These are phyloP conservation scores for Gossypium schwendimanii DNA, from an alignment of 441 rosid genomes.

Conservation along the genomic window DNA sequence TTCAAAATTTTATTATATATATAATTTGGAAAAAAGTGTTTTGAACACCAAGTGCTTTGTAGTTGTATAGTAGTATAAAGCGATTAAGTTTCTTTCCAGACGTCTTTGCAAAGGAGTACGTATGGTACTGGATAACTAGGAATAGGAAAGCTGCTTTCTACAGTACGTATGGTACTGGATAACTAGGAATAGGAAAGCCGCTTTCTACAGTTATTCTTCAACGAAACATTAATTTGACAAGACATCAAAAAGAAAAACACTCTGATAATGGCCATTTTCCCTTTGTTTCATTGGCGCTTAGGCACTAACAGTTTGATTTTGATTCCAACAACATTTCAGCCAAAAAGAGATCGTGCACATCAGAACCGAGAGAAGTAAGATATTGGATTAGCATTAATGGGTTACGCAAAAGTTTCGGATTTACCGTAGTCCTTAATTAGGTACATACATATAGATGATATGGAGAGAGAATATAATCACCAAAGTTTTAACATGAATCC, in stretches of 20 bases:
- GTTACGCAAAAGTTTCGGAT: not conserved
- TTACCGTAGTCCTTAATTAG: not conserved
- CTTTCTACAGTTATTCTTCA: not conserved
- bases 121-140: not conserved
- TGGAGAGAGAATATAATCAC: too few relatives aligned
- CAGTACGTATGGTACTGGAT: not conserved
- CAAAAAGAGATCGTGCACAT: not conserved
- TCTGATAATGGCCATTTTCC: constrained; percentile 1
- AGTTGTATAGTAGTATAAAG: not conserved
- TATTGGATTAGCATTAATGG: not conserved
- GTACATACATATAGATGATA: too few relatives aligned
- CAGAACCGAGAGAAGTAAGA: not conserved
- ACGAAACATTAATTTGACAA: not conserved
- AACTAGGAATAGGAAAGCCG: constrained; percentile 5
- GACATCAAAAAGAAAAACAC: not conserved
- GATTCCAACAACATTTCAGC: not conserved
- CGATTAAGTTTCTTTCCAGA: not conserved
- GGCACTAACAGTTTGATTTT: not conserved
- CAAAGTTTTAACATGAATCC: not conserved
- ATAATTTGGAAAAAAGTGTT: not conserved
- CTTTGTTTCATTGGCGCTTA: constrained; percentile 3
- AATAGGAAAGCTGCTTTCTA: constrained; percentile 1
- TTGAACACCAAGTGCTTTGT: not conserved
- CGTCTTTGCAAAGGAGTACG: not conserved
- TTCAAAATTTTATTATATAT: not conserved